These are phyloP conservation scores for Tinospora cordifolia DNA, from an alignment of 164 flowering plant species.

Conservation along the genomic window DNA sequence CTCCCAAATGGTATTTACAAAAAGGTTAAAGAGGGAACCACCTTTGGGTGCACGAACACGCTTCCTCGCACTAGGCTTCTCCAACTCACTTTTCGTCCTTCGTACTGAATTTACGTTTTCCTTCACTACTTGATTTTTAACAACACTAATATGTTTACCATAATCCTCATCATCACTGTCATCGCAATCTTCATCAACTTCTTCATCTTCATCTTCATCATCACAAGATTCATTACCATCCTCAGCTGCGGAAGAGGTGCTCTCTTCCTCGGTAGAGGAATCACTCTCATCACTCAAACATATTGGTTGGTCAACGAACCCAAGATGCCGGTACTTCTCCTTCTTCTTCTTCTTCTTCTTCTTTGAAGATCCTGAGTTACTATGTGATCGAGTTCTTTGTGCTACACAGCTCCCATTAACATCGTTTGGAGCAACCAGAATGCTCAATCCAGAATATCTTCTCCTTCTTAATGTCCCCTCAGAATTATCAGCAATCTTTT, in stretches of 20 bases:
- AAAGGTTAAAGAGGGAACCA: slow-evolving; percentile 19
- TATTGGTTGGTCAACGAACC: slow-evolving; percentile 16
- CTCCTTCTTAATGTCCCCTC: neutral
- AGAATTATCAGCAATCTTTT: neutral
- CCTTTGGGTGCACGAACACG: slow-evolving; percentile 3
- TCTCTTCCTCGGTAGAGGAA: neutral
- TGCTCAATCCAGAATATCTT: neutral
- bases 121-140: neutral
- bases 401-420: neutral
- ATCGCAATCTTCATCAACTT: neutral
- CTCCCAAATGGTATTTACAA: slow-evolving; percentile 34
- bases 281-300: slow-evolving; percentile 8
- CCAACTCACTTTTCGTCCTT: slow-evolving; percentile 6
- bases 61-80: slow-evolving; percentile 17
- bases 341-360: slow-evolving; percentile 5
- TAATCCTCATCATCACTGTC: neutral
- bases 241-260: neutral
- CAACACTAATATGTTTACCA: slow-evolving; percentile 1
- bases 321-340: slow-evolving; percentile 1
- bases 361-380: neutral
- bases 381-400: slow-evolving; percentile 2
- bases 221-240: neutral
- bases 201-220: slow-evolving; percentile 3
- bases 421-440: neutral
- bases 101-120: neutral